Evolutionary conservation across 495 filamentous ascomycete genomes (phyloP).

Genomic region (Thermothielavioides terrestris): DNA sequence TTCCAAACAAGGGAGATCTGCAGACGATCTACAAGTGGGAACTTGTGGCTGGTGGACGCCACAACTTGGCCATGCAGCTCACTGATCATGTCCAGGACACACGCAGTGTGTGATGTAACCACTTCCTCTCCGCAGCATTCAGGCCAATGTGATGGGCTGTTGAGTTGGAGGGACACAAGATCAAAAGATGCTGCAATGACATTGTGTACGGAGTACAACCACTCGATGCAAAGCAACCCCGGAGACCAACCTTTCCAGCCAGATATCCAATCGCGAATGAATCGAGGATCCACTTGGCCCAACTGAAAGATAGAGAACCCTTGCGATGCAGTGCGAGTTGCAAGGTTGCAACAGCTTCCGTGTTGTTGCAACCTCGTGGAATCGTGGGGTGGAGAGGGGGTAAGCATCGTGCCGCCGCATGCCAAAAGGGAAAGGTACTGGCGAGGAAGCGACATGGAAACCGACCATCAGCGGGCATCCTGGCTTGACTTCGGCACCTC

Average conservation of each 20-base stretch:
- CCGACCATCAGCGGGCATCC: too few species aligned
- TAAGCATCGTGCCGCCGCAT: not conserved
- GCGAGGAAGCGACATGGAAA: too few species aligned
- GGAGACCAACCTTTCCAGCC: not conserved
- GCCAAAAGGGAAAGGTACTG: conserved; percentile 1
- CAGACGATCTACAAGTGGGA: not conserved
- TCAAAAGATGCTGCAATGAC: not conserved
- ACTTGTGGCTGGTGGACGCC: not conserved
- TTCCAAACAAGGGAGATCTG: not conserved
- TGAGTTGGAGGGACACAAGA: too few species aligned
- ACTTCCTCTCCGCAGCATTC: too few species aligned
- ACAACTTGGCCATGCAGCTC: not conserved
- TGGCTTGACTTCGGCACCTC: too few species aligned
- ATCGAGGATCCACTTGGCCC: not conserved
- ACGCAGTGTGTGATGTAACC: too few species aligned
- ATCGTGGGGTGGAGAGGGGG: not conserved
- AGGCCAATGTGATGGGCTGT: too few species aligned
- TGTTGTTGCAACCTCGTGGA: not conserved
- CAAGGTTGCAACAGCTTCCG: not conserved
- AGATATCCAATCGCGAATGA: not conserved
- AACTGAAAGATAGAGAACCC: not conserved
- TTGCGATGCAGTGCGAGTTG: not conserved
- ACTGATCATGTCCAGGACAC: too few species aligned
- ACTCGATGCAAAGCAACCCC: not conserved
- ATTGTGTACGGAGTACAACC: not conserved